A percentile compares a stretch with the other conserved stretches of the same genome.
phyloP scores from a whole-genome alignment of 1,284 basidiomycete species.

The Inonotus hispidus region DNA sequence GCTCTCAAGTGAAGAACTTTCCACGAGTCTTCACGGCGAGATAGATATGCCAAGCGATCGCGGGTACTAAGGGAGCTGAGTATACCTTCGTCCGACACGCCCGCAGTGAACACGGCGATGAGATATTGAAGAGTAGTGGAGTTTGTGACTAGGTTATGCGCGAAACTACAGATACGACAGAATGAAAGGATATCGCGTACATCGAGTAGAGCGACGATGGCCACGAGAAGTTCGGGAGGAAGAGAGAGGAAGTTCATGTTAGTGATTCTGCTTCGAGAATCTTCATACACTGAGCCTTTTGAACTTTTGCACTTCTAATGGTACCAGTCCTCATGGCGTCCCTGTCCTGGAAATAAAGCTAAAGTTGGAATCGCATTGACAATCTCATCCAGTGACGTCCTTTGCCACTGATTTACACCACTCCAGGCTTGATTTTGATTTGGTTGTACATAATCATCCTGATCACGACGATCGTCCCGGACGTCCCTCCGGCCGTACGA shows the following conservation, averaged over 20 bases:
- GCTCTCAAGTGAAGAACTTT: not conserved
- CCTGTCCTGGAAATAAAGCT: not conserved
- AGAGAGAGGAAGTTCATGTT: slow-evolving; percentile 14
- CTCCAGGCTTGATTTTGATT: slow-evolving; percentile 6
- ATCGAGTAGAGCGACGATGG: slow-evolving; percentile 12
- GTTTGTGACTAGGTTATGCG: not conserved
- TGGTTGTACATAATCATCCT: not conserved
- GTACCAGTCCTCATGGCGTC: not conserved
- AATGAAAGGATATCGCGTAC: slow-evolving; percentile 15
- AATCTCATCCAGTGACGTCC: slow-evolving; percentile 6
- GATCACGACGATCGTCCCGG: slow-evolving; percentile 11
- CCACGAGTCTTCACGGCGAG: slow-evolving; percentile 11
- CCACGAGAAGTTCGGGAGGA: slow-evolving; percentile 16
- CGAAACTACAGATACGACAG: not conserved
- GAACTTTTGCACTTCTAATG: not conserved
- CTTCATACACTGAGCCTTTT: slow-evolving; percentile 1
- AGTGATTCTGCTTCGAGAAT: not conserved
- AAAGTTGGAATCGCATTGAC: slow-evolving; percentile 1
- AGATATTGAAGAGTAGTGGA: slow-evolving; percentile 13
- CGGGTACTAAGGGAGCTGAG: not conserved
- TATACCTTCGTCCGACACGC: slow-evolving; percentile 4
- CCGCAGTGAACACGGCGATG: slow-evolving; percentile 6
- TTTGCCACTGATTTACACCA: not conserved
- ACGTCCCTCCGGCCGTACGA: not conserved
- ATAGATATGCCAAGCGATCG: slow-evolving; percentile 10